phyloP scores from a whole-genome alignment of 1,284 basidiomycete species.

The Ceratobasidium sp. region DNA sequence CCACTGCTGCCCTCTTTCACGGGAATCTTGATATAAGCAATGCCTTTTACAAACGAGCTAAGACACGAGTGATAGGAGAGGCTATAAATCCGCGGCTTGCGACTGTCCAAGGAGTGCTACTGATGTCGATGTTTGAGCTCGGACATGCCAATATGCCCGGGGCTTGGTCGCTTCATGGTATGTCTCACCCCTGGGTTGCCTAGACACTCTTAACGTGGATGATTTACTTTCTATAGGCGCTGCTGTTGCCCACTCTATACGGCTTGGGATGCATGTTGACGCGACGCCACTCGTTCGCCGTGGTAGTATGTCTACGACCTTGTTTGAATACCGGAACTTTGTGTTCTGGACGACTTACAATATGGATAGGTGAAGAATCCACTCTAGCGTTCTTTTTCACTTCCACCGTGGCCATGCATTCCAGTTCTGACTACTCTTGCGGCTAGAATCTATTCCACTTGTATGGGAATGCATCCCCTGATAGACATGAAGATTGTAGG shows the following conservation, averaged over 20 bases:
- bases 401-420: neutral
- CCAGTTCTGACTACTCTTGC: neutral
- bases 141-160: conserved; percentile 5
- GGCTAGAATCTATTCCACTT: neutral
- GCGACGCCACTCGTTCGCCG: conserved; percentile 15
- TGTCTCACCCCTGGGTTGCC: neutral
- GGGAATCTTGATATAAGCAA: neutral
- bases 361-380: neutral
- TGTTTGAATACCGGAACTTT: conserved; percentile 20
- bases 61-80: neutral
- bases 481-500: neutral
- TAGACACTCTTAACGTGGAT: neutral
- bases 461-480: conserved; percentile 17
- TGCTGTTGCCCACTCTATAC: conserved; percentile 14
- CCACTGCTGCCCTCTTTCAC: conserved; percentile 5
- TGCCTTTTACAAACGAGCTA: neutral
- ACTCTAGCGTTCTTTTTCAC: neutral
- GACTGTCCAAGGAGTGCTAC: neutral
- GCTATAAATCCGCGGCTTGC: conserved; percentile 2
- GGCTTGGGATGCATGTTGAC: conserved; percentile 19
- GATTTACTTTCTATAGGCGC: neutral
- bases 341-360: conserved; percentile 22
- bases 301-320: neutral
- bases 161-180: conserved; percentile 2
- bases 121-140: neutral